These are phyloP conservation scores for Orbilia quercus DNA, from an alignment of 2,329 filamentous ascomycete species.

Conservation along the genomic window DNA sequence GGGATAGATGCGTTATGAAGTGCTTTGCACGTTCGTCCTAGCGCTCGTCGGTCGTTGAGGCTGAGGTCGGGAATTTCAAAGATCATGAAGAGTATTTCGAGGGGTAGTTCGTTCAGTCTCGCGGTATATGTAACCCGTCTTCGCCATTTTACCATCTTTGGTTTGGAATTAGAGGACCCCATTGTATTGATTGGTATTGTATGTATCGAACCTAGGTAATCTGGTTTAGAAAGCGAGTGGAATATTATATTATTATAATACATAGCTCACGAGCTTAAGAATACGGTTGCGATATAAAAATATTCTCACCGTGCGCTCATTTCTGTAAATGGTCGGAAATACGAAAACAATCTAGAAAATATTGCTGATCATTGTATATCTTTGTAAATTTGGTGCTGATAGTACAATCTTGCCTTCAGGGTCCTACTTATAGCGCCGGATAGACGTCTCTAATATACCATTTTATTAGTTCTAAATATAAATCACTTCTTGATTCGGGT, in stretches of 20 bases:
- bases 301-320: too few relatives aligned
- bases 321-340: too few relatives aligned
- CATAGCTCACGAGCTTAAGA: too few relatives aligned
- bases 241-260: too few relatives aligned
- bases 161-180: neutral
- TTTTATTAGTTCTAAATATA: too few relatives aligned
- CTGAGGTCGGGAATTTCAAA: neutral
- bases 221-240: too few relatives aligned
- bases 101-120: neutral
- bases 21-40: neutral
- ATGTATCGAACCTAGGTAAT: too few relatives aligned
- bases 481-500: neutral
- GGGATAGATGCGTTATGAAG: neutral
- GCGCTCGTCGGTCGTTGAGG: neutral
- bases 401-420: too few relatives aligned
- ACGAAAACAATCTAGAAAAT: too few relatives aligned
- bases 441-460: constrained; percentile 65
- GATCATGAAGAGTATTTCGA: constrained; percentile 1
- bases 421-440: constrained; percentile 63
- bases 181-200: neutral
- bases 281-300: too few relatives aligned
- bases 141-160: neutral
- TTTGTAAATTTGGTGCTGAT: too few relatives aligned
- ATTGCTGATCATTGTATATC: too few relatives aligned
- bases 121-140: neutral